Base-by-base conservation (phyloP, 1,139 yeast genomes). In the Yarrowia galli region DNA sequence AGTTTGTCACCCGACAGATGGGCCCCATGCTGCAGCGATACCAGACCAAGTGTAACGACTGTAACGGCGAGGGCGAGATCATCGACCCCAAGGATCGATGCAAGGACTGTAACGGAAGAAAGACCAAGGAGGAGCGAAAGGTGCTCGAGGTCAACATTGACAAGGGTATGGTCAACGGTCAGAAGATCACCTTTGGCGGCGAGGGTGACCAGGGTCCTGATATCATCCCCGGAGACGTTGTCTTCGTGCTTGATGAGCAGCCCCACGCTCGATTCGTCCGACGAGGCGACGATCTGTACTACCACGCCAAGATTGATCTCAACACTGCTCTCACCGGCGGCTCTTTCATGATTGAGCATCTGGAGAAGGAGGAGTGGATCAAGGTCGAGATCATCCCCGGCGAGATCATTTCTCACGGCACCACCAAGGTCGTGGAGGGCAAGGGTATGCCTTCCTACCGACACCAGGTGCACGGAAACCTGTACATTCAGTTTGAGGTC, bases 11-110 rank as follows among this genome's bases (percentile, higher is more conserved):
- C 69, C 91, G 97, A 83, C 98, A 95, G 81, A 93, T 95, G 98
- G 99, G 99, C 74, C 98, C 97, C 72, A 92, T 95, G 96, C 89
- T 95, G 76, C 99, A 95, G 83, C 89, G 98, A 84, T 91, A 91
- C 87, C 99, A 95, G 83, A 89, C 97, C 51, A 89, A 88, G 69
- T 95, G 99, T 89, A 96, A 91, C 73, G 89, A 82, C 71, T 95
- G 99, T 88, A 82, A 86, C 73, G 99, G 98, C 78, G 84, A 89
- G 70, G 99, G 99, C 78, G 96, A 91, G 78, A 89, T 89, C 72
- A 86, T 92, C 77, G 89, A 89, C 78, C 86, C 93, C 70, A 90
- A 90, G 82, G 97, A 92, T 81, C 87, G 93, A 78, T 95, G 99
- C 87, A 87, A 87, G 74, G 78, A 80, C 58, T 95, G 99, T 85